phyloP scores from a whole-genome alignment of 306 rosid genomes.

The Cicer bijugum region DNA sequence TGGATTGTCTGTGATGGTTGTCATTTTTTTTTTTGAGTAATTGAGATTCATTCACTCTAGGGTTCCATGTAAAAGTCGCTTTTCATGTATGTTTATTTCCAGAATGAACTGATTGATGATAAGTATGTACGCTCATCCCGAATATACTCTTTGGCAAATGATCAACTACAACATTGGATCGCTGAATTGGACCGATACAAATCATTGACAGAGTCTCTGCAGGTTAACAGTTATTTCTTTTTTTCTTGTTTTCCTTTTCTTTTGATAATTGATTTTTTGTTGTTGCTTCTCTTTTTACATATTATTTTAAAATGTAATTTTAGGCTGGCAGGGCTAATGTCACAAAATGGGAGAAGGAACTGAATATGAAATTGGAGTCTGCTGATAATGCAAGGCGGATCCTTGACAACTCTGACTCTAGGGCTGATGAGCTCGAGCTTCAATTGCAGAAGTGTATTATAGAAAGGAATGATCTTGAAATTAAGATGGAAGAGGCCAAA shows the following conservation, averaged over 20 bases:
- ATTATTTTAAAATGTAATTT: conserved; percentile 42
- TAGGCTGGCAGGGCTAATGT: conserved; percentile 79
- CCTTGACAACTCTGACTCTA: conserved; percentile 60
- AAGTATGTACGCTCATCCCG: conserved; percentile 77
- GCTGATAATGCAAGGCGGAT: conserved; percentile 65
- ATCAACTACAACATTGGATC: conserved; percentile 93
- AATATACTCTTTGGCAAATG: conserved; percentile 69
- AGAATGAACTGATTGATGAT: conserved; percentile 86
- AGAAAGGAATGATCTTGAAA: conserved; percentile 81
- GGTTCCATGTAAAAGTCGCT: conserved; percentile 31
- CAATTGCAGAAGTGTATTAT: conserved; percentile 70
- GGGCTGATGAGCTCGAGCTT: conserved; percentile 75
- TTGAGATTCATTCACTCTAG: conserved; percentile 3
- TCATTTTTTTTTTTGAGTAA: conserved; percentile 40
- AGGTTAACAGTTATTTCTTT: conserved; percentile 60
- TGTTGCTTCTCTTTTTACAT: conserved; percentile 15
- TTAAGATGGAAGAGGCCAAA: conserved; percentile 80
- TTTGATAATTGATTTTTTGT: conserved; percentile 21
- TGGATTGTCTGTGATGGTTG: conserved; percentile 28
- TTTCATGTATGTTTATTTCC: conserved; percentile 45
- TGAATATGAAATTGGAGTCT: conserved; percentile 68
- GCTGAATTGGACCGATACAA: conserved; percentile 73
- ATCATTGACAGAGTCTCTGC: conserved; percentile 68
- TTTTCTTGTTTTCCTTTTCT: neutral
- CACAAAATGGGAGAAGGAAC: conserved; percentile 80